Percentiles rank a stretch among this genome's conserved stretches.
These are phyloP conservation scores for Podospora australis DNA, from an alignment of 495 filamentous ascomycete species.

Conservation along the genomic window DNA sequence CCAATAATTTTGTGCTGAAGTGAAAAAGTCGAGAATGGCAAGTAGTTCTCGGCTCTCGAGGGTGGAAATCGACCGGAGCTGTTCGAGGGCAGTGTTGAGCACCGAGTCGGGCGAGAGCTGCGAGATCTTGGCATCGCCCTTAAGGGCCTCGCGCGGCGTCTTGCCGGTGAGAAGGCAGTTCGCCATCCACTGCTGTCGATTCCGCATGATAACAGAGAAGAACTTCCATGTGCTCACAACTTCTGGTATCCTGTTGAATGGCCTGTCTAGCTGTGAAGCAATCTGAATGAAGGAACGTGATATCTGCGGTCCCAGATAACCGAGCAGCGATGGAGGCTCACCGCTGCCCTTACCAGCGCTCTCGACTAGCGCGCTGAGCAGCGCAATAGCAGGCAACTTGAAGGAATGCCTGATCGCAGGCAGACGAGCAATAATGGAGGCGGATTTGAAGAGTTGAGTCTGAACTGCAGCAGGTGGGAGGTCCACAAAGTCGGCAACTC, in stretches of 20 bases:
- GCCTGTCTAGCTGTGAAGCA: constrained; percentile 70
- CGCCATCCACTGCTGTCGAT: constrained; percentile 90
- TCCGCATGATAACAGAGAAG: constrained; percentile 79
- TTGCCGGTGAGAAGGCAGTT: constrained; percentile 86
- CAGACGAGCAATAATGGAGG: constrained; percentile 67
- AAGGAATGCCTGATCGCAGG: constrained; percentile 67
- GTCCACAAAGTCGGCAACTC: constrained; percentile 59
- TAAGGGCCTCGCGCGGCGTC: constrained; percentile 67
- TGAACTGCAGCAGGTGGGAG: constrained; percentile 59
- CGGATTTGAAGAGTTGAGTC: constrained; percentile 69
- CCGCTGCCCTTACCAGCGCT: constrained; percentile 53
- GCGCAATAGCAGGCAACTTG: constrained; percentile 53
- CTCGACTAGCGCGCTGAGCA: constrained; percentile 70
- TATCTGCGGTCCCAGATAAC: constrained; percentile 74
- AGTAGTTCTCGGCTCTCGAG: constrained; percentile 56
- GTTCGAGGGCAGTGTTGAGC: constrained; percentile 66
- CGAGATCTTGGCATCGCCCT: constrained; percentile 43
- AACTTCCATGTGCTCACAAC: constrained; percentile 73
- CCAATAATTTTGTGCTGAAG: constrained; percentile 82
- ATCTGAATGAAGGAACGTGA: constrained; percentile 77
- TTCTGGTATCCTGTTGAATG: constrained; percentile 54
- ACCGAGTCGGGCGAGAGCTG: constrained; percentile 53
- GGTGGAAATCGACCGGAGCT: constrained; percentile 60
- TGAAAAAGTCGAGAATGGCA: constrained; percentile 78
- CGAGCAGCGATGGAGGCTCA: constrained; percentile 85